Evolutionary conservation across 768 basidiomycete species (phyloP).

Genomic region (Exidia glandulosa): DNA sequence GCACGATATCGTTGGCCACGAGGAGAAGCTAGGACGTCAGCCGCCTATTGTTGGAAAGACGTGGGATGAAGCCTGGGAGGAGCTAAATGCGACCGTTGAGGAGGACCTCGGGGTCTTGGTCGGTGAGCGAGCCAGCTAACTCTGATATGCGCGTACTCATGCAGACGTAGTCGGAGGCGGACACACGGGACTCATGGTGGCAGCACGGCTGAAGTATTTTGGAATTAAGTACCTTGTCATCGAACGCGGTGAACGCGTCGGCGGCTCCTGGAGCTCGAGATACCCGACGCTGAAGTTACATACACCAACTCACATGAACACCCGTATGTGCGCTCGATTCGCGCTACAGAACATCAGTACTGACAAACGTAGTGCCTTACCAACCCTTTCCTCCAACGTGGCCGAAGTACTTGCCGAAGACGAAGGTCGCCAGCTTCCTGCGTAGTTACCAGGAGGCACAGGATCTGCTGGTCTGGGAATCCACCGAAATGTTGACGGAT

Average conservation of each 20-base stretch:
- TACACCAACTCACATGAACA: slow-evolving; percentile 4
- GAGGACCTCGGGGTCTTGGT: slow-evolving; percentile 28
- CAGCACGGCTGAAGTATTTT: slow-evolving; percentile 32
- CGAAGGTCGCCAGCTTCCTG: slow-evolving; percentile 34
- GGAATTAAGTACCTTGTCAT: slow-evolving; percentile 27
- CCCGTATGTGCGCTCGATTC: not conserved
- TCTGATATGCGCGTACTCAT: not conserved
- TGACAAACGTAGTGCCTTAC: slow-evolving; percentile 24
- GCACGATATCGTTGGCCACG: slow-evolving; percentile 25
- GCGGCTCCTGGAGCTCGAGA: slow-evolving; percentile 32
- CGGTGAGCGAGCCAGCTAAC: slow-evolving; percentile 15
- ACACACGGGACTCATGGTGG: slow-evolving; percentile 31
- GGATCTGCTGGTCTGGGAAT: slow-evolving; percentile 35
- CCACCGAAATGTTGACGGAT: slow-evolving; percentile 15
- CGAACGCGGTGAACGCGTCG: slow-evolving; percentile 25
- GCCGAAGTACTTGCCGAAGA: slow-evolving; percentile 30
- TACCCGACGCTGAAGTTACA: slow-evolving; percentile 34
- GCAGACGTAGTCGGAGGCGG: slow-evolving; percentile 27
- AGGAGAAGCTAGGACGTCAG: slow-evolving; percentile 3
- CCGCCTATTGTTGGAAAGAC: not conserved
- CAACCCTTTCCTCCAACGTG: slow-evolving; percentile 27
- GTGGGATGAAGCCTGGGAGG: not conserved
- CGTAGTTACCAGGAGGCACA: slow-evolving; percentile 30
- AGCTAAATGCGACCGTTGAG: slow-evolving; percentile 10
- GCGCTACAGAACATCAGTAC: not conserved